Conservation (phyloP, 2,329 filamentous ascomycete species). For the Neonectria ditissima region DNA sequence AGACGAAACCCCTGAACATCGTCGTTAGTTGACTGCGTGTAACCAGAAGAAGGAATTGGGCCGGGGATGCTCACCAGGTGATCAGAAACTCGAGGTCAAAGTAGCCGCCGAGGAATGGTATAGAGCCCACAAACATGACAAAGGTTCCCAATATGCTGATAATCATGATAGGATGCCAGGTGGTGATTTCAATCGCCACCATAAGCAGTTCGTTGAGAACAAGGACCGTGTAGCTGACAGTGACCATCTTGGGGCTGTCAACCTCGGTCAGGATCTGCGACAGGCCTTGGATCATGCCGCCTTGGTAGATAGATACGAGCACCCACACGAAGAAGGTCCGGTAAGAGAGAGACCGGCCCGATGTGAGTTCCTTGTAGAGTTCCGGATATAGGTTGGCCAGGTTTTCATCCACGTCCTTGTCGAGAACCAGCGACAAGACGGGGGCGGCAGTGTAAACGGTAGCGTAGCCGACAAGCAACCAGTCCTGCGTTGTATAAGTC, state of each 20-base stretch:
- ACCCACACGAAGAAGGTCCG: conserved; percentile 98
- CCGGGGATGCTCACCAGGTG: conserved; percentile 65
- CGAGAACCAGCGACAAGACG: conserved; percentile 92
- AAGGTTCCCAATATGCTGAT: conserved; percentile 85
- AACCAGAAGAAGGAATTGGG: background rate
- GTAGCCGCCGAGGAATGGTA: conserved; percentile 90
- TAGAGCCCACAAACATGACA: conserved; percentile 80
- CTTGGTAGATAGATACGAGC: conserved; percentile 93
- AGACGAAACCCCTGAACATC: conserved; percentile 79
- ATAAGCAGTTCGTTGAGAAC: conserved; percentile 96
- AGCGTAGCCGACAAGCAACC: conserved; percentile 96
- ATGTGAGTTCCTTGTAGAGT: conserved; percentile 96
- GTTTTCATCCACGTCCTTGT: conserved; percentile 94
- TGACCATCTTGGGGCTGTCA: conserved; percentile 81
- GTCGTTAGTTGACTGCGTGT: conserved; percentile 31
- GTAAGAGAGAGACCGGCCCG: conserved; percentile 87
- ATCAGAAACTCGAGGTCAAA: conserved; percentile 87
- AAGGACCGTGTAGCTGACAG: conserved; percentile 90
- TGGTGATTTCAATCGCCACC: conserved; percentile 96
- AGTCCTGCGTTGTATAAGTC: conserved; percentile 68
- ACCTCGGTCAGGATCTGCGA: conserved; percentile 88
- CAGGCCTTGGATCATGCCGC: conserved; percentile 93
- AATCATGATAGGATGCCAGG: conserved; percentile 96
- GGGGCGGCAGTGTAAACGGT: conserved; percentile 95
- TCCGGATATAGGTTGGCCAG: conserved; percentile 96